Base-by-base conservation (phyloP, 2,329 filamentous ascomycete species). In the Ceratocystis destructans region DNA sequence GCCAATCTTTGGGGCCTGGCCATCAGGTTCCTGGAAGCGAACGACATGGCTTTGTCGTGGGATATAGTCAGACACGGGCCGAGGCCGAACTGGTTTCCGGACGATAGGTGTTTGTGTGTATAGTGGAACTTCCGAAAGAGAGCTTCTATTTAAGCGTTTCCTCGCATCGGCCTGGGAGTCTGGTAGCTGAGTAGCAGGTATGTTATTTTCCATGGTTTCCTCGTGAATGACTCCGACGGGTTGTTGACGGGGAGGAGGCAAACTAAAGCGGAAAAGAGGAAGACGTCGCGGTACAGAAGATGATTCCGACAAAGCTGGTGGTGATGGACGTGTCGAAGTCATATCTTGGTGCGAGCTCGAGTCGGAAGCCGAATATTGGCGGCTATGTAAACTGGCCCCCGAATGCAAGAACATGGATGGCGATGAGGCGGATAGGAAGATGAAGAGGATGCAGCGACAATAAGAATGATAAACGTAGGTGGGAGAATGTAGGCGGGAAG, bases 341-440 rank as follows among this genome's bases (percentile, higher is more conserved):
- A 64, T 59, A 20, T 45, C 50, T 6, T 50, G 41, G 7, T 33
- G 37, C 8, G 50, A 41, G 20, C 28, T 22, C 25, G 50, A 57
- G 20, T 67, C 33, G 20, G 65, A 25, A 46, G 57, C 37, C 41
- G 46, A 17, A 70, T 81, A 84, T 72, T 84, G 82, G 71, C 84
- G 82, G 72, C 82, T 82, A 71, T 85, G 82, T 22, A 85, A 76
- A 73, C 82, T 80, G 62, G 82, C 82, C 59, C 81, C 82, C 20
- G 81, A 77, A 71, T 85, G 83, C 44, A 85, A 75, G 71, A 85
- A 83, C 83, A 85, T 85, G 69, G 62, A 85, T 85, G 69, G 62
- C 65, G 66, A 48, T 64, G 33, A 55, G 31, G 55, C 50, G 28
- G 46, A 1, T 37, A 25, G 31, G 45, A 20, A 50, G n/a, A 17